A percentile compares a stretch with the other conserved stretches of the same genome.
Evolutionary conservation across 306 rosid species (phyloP).

Genomic region (Comarum palustre): DNA sequence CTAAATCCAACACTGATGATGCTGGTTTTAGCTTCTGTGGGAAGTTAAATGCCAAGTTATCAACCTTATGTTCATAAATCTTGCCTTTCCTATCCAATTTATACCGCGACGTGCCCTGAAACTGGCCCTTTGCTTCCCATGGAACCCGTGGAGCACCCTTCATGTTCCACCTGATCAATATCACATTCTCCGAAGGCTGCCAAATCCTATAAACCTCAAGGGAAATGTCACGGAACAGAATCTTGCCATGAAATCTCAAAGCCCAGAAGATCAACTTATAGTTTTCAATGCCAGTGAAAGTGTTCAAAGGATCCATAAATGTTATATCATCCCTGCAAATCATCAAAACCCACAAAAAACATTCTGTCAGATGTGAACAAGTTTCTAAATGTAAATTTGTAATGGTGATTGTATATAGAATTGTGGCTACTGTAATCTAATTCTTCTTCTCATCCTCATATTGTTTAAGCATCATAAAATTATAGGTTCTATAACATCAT

Average conservation of each 20-base stretch:
- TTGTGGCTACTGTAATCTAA: neutral
- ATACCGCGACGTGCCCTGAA: slow-evolving; percentile 91
- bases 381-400: neutral
- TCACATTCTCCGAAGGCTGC: slow-evolving; percentile 94
- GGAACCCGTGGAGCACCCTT: slow-evolving; percentile 88
- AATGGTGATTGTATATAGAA: neutral
- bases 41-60: slow-evolving; percentile 85
- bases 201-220: slow-evolving; percentile 76
- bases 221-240: slow-evolving; percentile 76
- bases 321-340: slow-evolving; percentile 82
- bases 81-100: slow-evolving; percentile 80
- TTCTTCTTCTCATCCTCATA: neutral
- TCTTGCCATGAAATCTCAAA: slow-evolving; percentile 73
- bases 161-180: slow-evolving; percentile 82
- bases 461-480: neutral
- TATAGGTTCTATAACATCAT: neutral
- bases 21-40: slow-evolving; percentile 62
- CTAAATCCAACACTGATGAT: slow-evolving; percentile 79
- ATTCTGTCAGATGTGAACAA: neutral
- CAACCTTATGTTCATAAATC: slow-evolving; percentile 86
- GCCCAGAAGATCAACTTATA: slow-evolving; percentile 96
- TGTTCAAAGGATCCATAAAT: slow-evolving; percentile 75
- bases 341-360: slow-evolving; percentile 21
- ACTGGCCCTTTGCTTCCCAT: slow-evolving; percentile 86
- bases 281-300: slow-evolving; percentile 76